Evolutionary conservation across 2,329 filamentous ascomycete genomes (phyloP), one percentile per base, ranked within the genome.

Genomic region (Trichoderma atrobrunneum): DNA sequence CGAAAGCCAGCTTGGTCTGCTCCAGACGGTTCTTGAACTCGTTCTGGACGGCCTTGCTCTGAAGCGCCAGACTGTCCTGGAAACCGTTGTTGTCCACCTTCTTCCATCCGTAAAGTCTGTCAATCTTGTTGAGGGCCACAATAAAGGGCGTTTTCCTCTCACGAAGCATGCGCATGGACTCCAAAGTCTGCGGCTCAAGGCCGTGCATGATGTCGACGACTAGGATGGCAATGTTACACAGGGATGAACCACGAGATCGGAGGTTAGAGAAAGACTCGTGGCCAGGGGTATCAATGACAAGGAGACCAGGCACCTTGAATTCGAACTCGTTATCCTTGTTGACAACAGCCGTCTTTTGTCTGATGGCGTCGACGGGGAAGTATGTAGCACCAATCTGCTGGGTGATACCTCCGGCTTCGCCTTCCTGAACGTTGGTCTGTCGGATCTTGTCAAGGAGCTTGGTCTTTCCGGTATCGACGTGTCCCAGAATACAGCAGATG

Each of bases 181-280:
- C 97, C 36, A 98, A 87, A 18, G 96, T 99, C 84, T 99, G 96
- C 21, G 92, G 95, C 84, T 99, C 96, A 61, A 99, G 89, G 80
- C 97, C 97, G 89, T 99, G 96, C 96, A 99, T 98, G 79, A 99
- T 99, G 86, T 99, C 96, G 77, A 99, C 95, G 56, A 99, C 97
- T 76, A 99, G 86, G 81, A 99, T 99, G 78, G 96, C 96, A 84
- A 99, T 99, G 86, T 99, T 99, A 84, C 97, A 99, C 72, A 99
- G 93, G 16, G 95, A 98, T 54, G 96, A 98, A 84, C 96, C 96
- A 85, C 97, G 91, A 76, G 95, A 98, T 79, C 97, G 93, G 76
- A 99, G 85, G 84, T 99, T 99, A 75, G 95, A 97, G 90, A 99
- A 99, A 79, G 96, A 99, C 90, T 99, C 96, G 94, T 99, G 96